phyloP scores from a whole-genome alignment of 805 yeast species.

The Isabelozyma rhagii region DNA sequence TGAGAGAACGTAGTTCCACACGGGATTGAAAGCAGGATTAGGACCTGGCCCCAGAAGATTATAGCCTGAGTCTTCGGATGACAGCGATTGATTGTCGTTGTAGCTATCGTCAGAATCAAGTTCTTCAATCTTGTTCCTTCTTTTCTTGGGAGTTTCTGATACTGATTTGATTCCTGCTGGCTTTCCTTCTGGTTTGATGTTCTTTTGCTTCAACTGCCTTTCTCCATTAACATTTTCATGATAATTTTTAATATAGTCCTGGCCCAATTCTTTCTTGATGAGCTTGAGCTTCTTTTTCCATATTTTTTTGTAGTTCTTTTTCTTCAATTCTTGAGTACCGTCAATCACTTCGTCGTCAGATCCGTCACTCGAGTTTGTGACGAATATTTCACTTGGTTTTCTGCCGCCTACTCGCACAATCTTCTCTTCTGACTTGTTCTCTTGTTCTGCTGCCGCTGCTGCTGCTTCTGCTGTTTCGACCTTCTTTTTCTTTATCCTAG shows the following conservation, averaged over 20 bases:
- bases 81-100: not conserved
- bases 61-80: not conserved
- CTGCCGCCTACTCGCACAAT: not conserved
- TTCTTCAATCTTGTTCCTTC: not conserved
- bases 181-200: not conserved
- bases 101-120: not conserved
- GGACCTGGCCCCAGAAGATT: constrained; percentile 1
- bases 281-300: constrained; percentile 1
- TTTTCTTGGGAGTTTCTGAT: not conserved
- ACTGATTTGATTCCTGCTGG: not conserved
- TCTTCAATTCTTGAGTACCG: not conserved
- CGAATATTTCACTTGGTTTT: not conserved
- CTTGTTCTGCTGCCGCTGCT: constrained; percentile 7
- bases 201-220: not conserved
- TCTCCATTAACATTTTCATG: not conserved
- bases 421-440: constrained; percentile 4
- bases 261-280: constrained; percentile 2
- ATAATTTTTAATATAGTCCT: constrained; percentile 1
- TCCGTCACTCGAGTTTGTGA: constrained; percentile 1
- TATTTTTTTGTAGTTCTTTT: not conserved
- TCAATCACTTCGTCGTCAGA: not conserved
- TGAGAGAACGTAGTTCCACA: constrained; percentile 36
- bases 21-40: constrained; percentile 29
- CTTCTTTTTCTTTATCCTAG: not conserved
- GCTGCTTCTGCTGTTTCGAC: constrained; percentile 1